Percentiles rank a stretch among this genome's conserved stretches.
Conservation (phyloP, 1,284 basidiomycete genomes). For the Heterobasidion parviporum region DNA sequence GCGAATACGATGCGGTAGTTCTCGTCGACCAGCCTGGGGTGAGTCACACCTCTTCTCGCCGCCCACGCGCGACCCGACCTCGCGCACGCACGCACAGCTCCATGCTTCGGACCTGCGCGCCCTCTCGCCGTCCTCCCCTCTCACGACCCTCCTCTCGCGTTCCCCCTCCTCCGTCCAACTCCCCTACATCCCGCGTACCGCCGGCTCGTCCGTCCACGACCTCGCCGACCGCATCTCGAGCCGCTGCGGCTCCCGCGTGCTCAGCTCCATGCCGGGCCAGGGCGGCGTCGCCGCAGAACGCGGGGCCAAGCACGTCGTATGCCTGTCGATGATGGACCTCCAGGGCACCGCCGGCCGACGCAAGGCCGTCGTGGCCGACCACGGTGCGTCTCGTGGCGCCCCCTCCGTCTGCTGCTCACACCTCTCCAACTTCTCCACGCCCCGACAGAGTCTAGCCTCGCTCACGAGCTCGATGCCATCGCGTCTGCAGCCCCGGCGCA, state of each 20-base stretch:
- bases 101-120: constrained; percentile 63
- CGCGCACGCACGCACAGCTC: constrained; percentile 31
- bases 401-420: background rate
- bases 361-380: constrained; percentile 36
- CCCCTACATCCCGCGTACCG: constrained; percentile 41
- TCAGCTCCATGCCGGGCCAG: constrained; percentile 31
- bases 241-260: constrained; percentile 42
- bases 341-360: constrained; percentile 31
- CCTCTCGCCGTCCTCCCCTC: constrained; percentile 41
- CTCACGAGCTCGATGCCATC: constrained; percentile 37
- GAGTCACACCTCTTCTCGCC: constrained; percentile 16
- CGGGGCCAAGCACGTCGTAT: constrained; percentile 46
- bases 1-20: constrained; percentile 55
- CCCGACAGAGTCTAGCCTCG: constrained; percentile 20
- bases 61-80: background rate
- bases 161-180: constrained; percentile 51
- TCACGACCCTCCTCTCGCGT: constrained; percentile 36
- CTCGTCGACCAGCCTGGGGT: constrained; percentile 65
- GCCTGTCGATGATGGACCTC: constrained; percentile 45
- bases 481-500: constrained; percentile 44
- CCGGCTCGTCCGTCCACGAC: constrained; percentile 19
- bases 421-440: background rate
- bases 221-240: constrained; percentile 35
- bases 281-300: constrained; percentile 20
- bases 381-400: constrained; percentile 35